phyloP scores from a whole-genome alignment of 306 rosid species.

The Pyrus communis region DNA sequence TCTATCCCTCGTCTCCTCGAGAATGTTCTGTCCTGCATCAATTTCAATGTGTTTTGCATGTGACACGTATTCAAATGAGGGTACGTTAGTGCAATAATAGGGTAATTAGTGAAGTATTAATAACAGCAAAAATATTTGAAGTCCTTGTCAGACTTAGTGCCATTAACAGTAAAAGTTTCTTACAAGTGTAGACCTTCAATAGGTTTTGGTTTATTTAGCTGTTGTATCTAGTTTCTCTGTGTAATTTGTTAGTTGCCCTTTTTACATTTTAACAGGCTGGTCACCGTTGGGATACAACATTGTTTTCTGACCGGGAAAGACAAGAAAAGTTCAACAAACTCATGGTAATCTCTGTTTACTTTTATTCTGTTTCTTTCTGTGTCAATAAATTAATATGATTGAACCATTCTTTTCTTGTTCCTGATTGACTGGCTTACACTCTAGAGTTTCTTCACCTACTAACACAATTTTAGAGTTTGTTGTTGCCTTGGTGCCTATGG shows the following conservation, averaged over 20 bases:
- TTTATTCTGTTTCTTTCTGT: neutral
- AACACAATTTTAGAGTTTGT: slow-evolving; percentile 98
- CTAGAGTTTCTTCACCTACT: slow-evolving; percentile 55
- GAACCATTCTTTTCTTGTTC: slow-evolving; percentile 13
- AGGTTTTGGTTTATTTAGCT: neutral
- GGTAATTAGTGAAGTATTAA: neutral
- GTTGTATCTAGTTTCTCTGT: neutral
- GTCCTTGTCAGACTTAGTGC: neutral
- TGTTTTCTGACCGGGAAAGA: slow-evolving; percentile 74
- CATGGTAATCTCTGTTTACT: slow-evolving; percentile 58
- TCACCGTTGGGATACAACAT: slow-evolving; percentile 73
- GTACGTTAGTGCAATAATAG: neutral
- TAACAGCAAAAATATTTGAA: neutral
- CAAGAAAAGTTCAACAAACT: slow-evolving; percentile 98
- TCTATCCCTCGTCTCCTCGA: no score
- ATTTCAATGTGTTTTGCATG: neutral
- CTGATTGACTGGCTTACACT: slow-evolving; percentile 39
- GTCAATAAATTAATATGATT: slow-evolving; percentile 5
- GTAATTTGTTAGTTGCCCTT: slow-evolving; percentile 3
- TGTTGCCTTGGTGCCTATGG: slow-evolving; percentile 98
- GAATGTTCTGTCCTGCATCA: no score
- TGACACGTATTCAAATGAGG: neutral
- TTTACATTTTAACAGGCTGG: slow-evolving; percentile 49
- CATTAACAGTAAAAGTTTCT: neutral
- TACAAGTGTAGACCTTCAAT: neutral